A percentile compares a stretch with the other conserved stretches of the same genome.
Evolutionary conservation across 2,329 filamentous ascomycete genomes (phyloP).

Genomic region (Acephala macrosclerotiorum): DNA sequence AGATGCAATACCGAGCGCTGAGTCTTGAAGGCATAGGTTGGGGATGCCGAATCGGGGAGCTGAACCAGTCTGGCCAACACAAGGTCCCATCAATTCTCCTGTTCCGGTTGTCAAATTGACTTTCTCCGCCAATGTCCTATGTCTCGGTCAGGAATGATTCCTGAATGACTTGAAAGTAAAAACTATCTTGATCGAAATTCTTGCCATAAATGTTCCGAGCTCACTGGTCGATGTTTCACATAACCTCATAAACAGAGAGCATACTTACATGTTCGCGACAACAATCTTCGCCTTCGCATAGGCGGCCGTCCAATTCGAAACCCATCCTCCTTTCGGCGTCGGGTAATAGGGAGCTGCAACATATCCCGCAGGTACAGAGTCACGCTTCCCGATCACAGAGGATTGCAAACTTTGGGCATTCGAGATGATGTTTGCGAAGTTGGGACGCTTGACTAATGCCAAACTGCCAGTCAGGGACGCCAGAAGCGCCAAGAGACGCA

Average conservation of each 20-base stretch:
- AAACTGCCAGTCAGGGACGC: constrained; percentile 1
- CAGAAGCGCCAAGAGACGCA: constrained; percentile 8
- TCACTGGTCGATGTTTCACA: not conserved
- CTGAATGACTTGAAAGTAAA: not conserved
- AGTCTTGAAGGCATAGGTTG: constrained; percentile 75
- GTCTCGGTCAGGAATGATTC: not conserved
- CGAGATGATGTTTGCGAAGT: constrained; percentile 26
- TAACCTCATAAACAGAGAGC: not conserved
- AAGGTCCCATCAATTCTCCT: constrained; percentile 74
- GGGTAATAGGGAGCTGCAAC: constrained; percentile 39
- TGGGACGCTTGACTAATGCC: constrained; percentile 18
- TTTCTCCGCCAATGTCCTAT: constrained; percentile 75
- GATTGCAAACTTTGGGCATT: constrained; percentile 12
- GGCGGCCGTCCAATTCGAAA: constrained; percentile 65
- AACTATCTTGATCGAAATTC: not conserved
- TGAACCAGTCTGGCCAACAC: constrained; percentile 79
- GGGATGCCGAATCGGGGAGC: constrained; percentile 75
- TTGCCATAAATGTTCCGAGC: not conserved
- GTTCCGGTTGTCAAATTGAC: constrained; percentile 78
- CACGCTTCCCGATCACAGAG: constrained; percentile 25
- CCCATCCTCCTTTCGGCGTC: constrained; percentile 61
- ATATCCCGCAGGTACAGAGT: constrained; percentile 39
- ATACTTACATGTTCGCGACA: constrained; percentile 68
- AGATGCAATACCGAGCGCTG: constrained; percentile 74
- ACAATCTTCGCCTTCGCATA: constrained; percentile 73